Percentiles rank a stretch among this genome's conserved stretches.
These are phyloP conservation scores for Metschnikowia noctiluminum DNA, from an alignment of 805 yeast species.

Conservation along the genomic window DNA sequence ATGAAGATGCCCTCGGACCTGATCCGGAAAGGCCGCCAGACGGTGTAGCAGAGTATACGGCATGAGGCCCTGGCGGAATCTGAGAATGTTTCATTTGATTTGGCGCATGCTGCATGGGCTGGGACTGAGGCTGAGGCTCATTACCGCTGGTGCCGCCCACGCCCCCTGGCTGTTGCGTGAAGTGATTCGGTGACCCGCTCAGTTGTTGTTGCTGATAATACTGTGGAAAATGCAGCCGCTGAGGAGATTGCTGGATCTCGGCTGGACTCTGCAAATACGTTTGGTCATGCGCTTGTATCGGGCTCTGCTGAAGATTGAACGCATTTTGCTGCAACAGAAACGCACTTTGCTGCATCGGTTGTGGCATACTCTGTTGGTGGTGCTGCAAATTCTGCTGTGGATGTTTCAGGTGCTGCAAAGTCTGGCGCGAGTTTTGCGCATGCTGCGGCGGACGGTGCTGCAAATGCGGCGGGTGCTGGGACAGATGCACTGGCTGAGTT, in stretches of 20 bases:
- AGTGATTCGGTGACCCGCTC: neutral
- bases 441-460: neutral
- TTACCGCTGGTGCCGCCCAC: too few species aligned
- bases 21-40: too few species aligned
- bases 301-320: too few species aligned
- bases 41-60: too few species aligned
- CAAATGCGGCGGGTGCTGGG: conserved; percentile 1
- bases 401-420: neutral
- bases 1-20: too few species aligned
- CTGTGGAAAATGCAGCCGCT: neutral
- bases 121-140: too few species aligned
- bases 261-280: neutral
- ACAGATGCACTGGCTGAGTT: conserved; percentile 4
- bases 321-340: neutral
- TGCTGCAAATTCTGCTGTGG: neutral
- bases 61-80: too few species aligned
- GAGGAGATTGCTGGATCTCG: neutral
- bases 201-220: neutral
- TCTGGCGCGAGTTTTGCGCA: neutral
- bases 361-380: neutral
- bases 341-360: neutral
- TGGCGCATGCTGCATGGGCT: too few species aligned
- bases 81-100: too few species aligned
- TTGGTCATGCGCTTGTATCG: too few species aligned
- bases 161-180: neutral